A percentile compares a stretch with the other conserved stretches of the same genome.
Conservation (phyloP, 2,329 filamentous ascomycete species). For the Exophiala mesophila region DNA sequence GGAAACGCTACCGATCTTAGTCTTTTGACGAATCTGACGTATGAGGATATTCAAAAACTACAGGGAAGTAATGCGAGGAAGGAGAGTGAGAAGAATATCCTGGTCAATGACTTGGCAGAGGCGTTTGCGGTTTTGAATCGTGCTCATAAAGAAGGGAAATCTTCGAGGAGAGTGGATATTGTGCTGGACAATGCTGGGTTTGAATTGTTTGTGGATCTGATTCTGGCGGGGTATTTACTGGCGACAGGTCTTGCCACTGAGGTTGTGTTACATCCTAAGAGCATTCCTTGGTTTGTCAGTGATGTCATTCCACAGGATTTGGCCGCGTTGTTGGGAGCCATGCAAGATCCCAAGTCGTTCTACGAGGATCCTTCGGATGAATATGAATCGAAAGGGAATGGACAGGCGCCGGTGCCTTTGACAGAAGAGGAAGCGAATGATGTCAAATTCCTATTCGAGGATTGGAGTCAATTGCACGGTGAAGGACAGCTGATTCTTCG, state of each 20-base stretch:
- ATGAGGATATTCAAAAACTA: slow-evolving; percentile 86
- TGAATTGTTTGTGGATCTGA: slow-evolving; percentile 90
- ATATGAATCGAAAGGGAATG: slow-evolving; percentile 44
- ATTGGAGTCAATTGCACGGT: slow-evolving; percentile 74
- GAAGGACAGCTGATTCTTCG: slow-evolving; percentile 80
- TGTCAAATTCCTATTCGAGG: slow-evolving; percentile 70
- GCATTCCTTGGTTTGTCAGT: slow-evolving; percentile 96
- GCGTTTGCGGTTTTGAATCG: slow-evolving; percentile 66
- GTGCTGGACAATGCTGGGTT: slow-evolving; percentile 97
- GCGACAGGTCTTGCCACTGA: slow-evolving; percentile 78
- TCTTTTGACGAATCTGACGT: slow-evolving; percentile 29
- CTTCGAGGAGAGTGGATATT: slow-evolving; percentile 79
- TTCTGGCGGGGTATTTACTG: slow-evolving; percentile 85
- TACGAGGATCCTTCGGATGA: slow-evolving; percentile 72
- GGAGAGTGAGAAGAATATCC: slow-evolving; percentile 81
- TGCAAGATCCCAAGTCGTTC: slow-evolving; percentile 72
- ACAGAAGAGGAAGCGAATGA: slow-evolving; percentile 62
- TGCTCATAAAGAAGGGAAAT: slow-evolving; percentile 58
- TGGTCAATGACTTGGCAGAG: slow-evolving; percentile 74
- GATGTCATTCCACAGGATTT: slow-evolving; percentile 89
- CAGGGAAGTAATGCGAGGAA: slow-evolving; percentile 86
- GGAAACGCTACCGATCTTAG: slow-evolving; percentile 33
- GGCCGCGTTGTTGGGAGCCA: slow-evolving; percentile 68
- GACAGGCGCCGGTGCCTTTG: slow-evolving; percentile 55
- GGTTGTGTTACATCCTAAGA: slow-evolving; percentile 86